Conservation (phyloP, 2,329 filamentous ascomycete species). For the Aureobasidium sp. region DNA sequence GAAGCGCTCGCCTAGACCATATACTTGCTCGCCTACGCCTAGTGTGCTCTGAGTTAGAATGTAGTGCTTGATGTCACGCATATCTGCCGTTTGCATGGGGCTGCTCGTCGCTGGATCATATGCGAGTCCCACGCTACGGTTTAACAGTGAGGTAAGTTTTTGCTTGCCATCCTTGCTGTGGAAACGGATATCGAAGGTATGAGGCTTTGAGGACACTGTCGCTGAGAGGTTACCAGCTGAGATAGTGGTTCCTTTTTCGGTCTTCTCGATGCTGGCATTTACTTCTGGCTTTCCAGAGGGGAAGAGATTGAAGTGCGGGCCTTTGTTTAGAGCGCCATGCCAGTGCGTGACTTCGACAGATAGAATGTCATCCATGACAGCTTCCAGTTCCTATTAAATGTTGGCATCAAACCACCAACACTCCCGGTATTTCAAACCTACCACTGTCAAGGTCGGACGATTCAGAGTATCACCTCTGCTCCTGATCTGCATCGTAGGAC, state of each 20-base stretch:
- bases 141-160: conserved; percentile 48
- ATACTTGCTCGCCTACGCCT: conserved; percentile 55
- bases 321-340: conserved; percentile 44
- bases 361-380: conserved; percentile 52
- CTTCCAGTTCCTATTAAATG: conserved; percentile 42
- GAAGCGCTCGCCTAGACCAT: conserved; percentile 70
- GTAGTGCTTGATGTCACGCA: conserved; percentile 37
- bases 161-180: conserved; percentile 45
- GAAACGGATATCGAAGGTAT: conserved; percentile 51
- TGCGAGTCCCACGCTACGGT: conserved; percentile 51
- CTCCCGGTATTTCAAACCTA: conserved; percentile 26
- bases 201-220: conserved; percentile 42
- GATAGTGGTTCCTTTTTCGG: conserved; percentile 42
- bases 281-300: conserved; percentile 43
- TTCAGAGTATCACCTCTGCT: conserved; percentile 52
- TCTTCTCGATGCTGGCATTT: conserved; percentile 35
- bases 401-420: not conserved
- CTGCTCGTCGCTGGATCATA: conserved; percentile 48
- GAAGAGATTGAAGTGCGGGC: conserved; percentile 53
- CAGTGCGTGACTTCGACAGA: conserved; percentile 54
- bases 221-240: conserved; percentile 47
- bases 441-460: conserved; percentile 46
- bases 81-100: conserved; percentile 48
- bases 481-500: conserved; percentile 50
- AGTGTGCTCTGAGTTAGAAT: conserved; percentile 41